Evolutionary conservation across 257 asterid species (phyloP).

Genomic region (Solanum acaule): DNA sequence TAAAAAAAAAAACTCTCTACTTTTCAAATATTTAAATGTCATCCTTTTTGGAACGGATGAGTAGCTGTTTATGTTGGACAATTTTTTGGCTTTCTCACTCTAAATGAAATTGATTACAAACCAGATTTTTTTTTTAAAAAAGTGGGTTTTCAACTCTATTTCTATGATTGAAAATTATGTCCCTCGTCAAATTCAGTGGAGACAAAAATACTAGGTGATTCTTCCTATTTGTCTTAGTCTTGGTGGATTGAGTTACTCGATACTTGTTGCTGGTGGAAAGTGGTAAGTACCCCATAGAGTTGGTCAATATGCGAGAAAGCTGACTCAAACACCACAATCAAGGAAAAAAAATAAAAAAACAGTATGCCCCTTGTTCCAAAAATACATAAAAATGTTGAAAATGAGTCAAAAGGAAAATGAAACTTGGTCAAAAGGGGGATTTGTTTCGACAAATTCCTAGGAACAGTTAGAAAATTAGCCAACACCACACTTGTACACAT

Average conservation of each 20-base stretch:
- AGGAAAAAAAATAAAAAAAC: too few relatives aligned
- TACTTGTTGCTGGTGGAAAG: not conserved
- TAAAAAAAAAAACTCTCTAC: not conserved
- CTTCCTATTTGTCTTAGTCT: not conserved
- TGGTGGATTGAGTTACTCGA: not conserved
- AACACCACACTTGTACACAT: not conserved
- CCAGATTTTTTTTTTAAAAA: too few relatives aligned
- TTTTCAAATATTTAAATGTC: not conserved
- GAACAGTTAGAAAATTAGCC: not conserved
- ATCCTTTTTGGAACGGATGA: not conserved
- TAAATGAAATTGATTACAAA: not conserved
- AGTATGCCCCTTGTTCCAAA: not conserved
- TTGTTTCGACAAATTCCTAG: not conserved
- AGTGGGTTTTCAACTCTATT: not conserved
- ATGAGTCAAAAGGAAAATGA: not conserved
- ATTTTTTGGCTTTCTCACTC: not conserved
- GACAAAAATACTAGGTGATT: not conserved
- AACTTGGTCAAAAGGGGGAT: not conserved
- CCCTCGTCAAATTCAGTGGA: not conserved
- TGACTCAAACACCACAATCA: not conserved
- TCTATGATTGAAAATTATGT: not conserved
- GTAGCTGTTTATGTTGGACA: not conserved
- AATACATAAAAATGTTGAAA: not conserved
- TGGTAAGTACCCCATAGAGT: accelerated
- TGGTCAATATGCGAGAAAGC: not conserved